Evolutionary conservation across 2,329 filamentous ascomycete species (phyloP), one percentile per base, ranked within the genome.

Genomic region (Ophiostoma perfectum): DNA sequence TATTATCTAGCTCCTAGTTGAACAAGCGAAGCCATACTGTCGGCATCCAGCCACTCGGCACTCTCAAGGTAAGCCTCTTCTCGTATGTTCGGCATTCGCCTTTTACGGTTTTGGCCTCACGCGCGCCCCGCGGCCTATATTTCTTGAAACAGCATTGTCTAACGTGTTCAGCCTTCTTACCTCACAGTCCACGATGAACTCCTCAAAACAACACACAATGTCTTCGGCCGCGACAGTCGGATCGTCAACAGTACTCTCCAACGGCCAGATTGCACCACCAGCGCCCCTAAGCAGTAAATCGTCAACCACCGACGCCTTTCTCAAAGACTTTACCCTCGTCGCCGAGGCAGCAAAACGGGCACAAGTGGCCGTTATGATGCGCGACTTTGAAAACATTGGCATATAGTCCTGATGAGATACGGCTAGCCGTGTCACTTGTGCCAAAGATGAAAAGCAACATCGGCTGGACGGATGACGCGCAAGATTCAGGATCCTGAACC

Each of bases 311-410:
- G 84, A 86, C 67, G 72, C 79, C 41, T 93, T 93, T 76, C 83
- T 96, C 70, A 87, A 89, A 74, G 90, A 96, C 78, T 91, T 94
- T 75, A 94, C 86, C 69, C 85, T 97, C 42, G 85, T 97, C 58
- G 93, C 93, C 47, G 94, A 98, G 81, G 94, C 94, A 1, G 94
- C 93, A 60, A 97, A 96, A 80, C 84, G 93, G 58, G 94, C 94
- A 9, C 92, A 97, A 79, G 91, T 97, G 83, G 92, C 92, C 58
- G 88, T 93, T 75, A 82, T 97, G 77, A 90, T 93, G 83, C 85
- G 93, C 71, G 94, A 97, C 78, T 84, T 98, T 75, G 92, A 92
- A 75, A 86, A 88, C 72, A 84, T 90, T 75, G 86, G 85, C 67
- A 78, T 92, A 64, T 85, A 27, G 27, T 2, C 27, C 27, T 27